Evolutionary conservation across 2,329 filamentous ascomycete genomes (phyloP).

Genomic region (Colletotrichum salicis): DNA sequence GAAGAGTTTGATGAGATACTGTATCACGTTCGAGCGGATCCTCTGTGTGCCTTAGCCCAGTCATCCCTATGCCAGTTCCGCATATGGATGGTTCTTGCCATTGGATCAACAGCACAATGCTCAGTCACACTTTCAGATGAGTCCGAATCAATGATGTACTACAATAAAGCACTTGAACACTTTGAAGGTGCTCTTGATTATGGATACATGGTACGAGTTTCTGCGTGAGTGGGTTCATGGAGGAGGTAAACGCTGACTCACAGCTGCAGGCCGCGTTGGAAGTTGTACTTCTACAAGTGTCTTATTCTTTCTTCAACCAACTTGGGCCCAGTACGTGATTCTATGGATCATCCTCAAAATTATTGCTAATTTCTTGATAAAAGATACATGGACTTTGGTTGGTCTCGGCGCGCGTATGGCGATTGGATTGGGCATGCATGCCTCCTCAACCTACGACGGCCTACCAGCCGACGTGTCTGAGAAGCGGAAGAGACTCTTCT

Average conservation of each 20-base stretch:
- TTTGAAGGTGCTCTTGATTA: slow-evolving; percentile 50
- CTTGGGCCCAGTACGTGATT: slow-evolving; percentile 53
- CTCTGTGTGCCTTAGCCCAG: slow-evolving; percentile 39
- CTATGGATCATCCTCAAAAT: not conserved
- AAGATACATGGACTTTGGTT: slow-evolving; percentile 59
- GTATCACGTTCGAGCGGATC: slow-evolving; percentile 36
- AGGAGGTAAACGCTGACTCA: not conserved
- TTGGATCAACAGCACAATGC: slow-evolving; percentile 56
- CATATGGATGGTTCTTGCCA: slow-evolving; percentile 61
- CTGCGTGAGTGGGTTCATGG: not conserved
- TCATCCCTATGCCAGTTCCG: slow-evolving; percentile 50
- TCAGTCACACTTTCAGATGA: slow-evolving; percentile 56
- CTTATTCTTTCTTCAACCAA: slow-evolving; percentile 60
- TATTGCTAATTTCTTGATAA: not conserved
- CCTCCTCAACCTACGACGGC: slow-evolving; percentile 46
- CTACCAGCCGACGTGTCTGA: slow-evolving; percentile 47
- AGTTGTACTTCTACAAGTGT: slow-evolving; percentile 57
- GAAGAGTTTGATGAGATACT: slow-evolving; percentile 48
- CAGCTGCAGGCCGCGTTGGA: slow-evolving; percentile 50
- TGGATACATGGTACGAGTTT: slow-evolving; percentile 50
- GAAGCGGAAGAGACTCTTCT: slow-evolving; percentile 55
- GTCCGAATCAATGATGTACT: slow-evolving; percentile 53
- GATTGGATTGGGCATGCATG: slow-evolving; percentile 55
- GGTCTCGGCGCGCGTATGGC: slow-evolving; percentile 55
- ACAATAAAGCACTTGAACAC: slow-evolving; percentile 55